Percentiles rank a stretch among this genome's conserved stretches.
Conservation (phyloP, 2,329 filamentous ascomycete genomes). For the Verticillium tricorpus region DNA sequence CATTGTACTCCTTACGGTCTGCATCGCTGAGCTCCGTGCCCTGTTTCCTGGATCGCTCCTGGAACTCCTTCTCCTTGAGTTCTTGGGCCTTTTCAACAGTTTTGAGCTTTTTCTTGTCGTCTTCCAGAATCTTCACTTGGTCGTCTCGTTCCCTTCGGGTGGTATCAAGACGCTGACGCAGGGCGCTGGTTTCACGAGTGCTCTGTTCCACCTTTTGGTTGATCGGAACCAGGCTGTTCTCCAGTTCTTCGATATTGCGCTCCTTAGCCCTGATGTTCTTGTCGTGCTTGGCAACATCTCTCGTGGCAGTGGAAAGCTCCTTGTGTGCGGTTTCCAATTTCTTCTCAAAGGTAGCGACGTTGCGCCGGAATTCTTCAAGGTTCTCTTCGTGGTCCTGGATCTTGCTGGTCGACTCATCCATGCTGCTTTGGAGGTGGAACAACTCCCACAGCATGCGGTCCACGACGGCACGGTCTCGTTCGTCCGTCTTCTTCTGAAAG, state of each 20-base stretch:
- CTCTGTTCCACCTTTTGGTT: conserved; percentile 88
- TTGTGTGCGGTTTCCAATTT: conserved; percentile 76
- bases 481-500: conserved; percentile 84
- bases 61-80: conserved; percentile 84
- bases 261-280: conserved; percentile 81
- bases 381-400: conserved; percentile 95
- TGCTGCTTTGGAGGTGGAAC: conserved; percentile 88
- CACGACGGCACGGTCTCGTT: conserved; percentile 86
- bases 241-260: conserved; percentile 79
- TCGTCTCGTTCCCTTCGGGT: conserved; percentile 73
- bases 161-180: conserved; percentile 63
- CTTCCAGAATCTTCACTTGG: conserved; percentile 63
- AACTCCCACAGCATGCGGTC: conserved; percentile 96
- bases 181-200: conserved; percentile 62
- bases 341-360: conserved; percentile 78
- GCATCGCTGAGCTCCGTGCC: conserved; percentile 80
- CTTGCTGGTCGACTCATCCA: conserved; percentile 84
- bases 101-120: conserved; percentile 74
- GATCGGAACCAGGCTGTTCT: conserved; percentile 81
- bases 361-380: conserved; percentile 84
- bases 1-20: conserved; percentile 87
- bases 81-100: conserved; percentile 86
- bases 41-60: conserved; percentile 77
- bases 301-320: conserved; percentile 73
- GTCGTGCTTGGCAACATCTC: conserved; percentile 77